Evolutionary conservation across 169 alveolate species (phyloP), one percentile per base, ranked within the genome.

Genomic region (Besnoitia besnoiti): DNA sequence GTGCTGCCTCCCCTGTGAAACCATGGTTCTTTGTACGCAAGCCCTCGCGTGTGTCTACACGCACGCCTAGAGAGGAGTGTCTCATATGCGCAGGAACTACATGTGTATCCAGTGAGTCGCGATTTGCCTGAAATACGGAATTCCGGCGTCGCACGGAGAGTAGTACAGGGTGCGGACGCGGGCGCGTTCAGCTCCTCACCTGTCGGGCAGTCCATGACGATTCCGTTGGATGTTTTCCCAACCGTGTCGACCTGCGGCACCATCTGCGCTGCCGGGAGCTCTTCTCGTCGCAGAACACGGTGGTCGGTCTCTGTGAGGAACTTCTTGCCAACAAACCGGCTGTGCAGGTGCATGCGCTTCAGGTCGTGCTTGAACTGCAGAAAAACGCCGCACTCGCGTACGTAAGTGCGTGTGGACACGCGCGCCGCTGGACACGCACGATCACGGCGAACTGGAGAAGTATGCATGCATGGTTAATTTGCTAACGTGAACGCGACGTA

Each of bases 221-320:
- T 37, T 33, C 93, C 93, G 5, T 77, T 24, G 21, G 89, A 39
- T 40, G 85, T 50, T 47, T 77, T 90, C 50, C 80, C 85, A 7
- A 90, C 33, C 33, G 51, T 33, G 30, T 90, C n/a, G 0, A 50
- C 90, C 61, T 35, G 42, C 37, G 62, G 82, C 5, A 85, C 10
- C n/a, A 50, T 37, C 21, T 40, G 55, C 12, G 93, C 90, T 19
- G 24, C 0, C 12, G 93, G 93, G 5, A 80, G 50, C 82, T 90
- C 93, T 49, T 90, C 90, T 0, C 90, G 93, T 19, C 93, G 85
- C 73, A 90, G 42, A 14, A 90, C 93, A 33, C 89, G 40, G 90
- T 90, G 85, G 89, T 59, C 85, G 2, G 93, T 90, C 85, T 80
- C 90, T 42, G 30, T 39, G 55, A 90, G 80, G 47, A 90, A 90